These are phyloP conservation scores for Fagopyrum homotropicum DNA, from an alignment of 148 eudicot species.

Conservation along the genomic window DNA sequence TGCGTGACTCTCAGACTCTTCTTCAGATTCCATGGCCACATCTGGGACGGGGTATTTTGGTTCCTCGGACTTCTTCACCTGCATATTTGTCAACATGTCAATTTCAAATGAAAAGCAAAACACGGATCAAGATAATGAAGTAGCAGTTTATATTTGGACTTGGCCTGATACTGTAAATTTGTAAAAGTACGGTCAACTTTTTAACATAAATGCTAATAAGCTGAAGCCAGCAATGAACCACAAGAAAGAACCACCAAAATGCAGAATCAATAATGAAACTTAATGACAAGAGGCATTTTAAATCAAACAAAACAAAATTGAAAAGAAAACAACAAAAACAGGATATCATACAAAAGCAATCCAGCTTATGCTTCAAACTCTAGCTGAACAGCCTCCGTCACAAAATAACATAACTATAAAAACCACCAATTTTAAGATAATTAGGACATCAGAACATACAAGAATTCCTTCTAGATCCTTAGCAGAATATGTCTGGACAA, in stretches of 20 bases:
- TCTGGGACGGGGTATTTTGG: constrained; percentile 26
- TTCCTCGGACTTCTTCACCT: constrained; percentile 52
- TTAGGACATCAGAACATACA: constrained; percentile 35
- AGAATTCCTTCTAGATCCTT: constrained; percentile 92
- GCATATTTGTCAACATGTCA: background rate
- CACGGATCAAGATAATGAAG: background rate
- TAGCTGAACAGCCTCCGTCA: background rate
- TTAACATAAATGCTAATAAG: background rate
- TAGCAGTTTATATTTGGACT: background rate
- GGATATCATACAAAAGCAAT: background rate
- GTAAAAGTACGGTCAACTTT: too few relatives aligned
- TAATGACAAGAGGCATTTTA: background rate
- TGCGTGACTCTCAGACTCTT: constrained; percentile 25
- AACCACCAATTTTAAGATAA: background rate
- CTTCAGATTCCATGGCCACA: constrained; percentile 24
- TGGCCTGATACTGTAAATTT: background rate
- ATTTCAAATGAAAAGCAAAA: background rate
- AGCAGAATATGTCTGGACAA: constrained; percentile 54
- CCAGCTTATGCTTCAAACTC: background rate
- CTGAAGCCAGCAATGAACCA: background rate
- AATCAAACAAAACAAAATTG: background rate
- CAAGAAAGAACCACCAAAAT: background rate
- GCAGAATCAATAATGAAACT: background rate
- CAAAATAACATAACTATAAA: background rate
- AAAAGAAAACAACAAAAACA: too few relatives aligned